Evolutionary conservation across 352 stramenopile species (phyloP), one percentile per base, ranked within the genome.

Genomic region (Globisporangium spiculum): DNA sequence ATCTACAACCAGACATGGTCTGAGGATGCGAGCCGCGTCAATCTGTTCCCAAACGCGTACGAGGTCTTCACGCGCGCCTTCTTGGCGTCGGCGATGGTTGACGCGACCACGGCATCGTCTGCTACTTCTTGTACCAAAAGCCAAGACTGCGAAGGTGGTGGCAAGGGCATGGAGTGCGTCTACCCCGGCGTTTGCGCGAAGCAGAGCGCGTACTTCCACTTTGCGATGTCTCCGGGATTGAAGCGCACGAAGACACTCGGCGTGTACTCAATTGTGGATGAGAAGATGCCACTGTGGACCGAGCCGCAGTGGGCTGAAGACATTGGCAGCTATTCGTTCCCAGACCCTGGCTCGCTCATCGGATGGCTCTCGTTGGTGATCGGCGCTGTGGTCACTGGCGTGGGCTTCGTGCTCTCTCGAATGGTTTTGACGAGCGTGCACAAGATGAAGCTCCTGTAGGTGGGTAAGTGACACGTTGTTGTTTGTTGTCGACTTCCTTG

Each of bases 391-490:
- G 69, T 85, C 57, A 82, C 84, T 8, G 79, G 44, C 27, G 62
- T 83, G 61, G 79, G 81, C 44, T 65, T 79, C 5, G 63, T 80
- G 14, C 44, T 80, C 10, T 75, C 87, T 22, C 74, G 75, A n/a
- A 70, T 84, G 69, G 70, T 93, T 41, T 69, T 95, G 24, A 57
- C 69, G 5, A 79, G 82, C 60, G 84, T 95, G 34, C 78, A 92
- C 60, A 95, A 95, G 73, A 83, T 91, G 74, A 95, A 95, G 68
- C 79, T 95, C 4, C 74, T 95, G 66, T 95, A 92, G 67, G 58
- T 38, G 27, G 26, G 27, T 44, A 27, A 52, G 44, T 52, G 32
- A 3, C 32, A 38, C 6, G 18, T 30, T 60, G 14, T 26, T 60
- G 54, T 22, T 36, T 12, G 54, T 22, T 24, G 27, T 22, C 38